Evolutionary conservation across 2,329 filamentous ascomycete genomes (phyloP).

Genomic region (Colletotrichum graminicola): DNA sequence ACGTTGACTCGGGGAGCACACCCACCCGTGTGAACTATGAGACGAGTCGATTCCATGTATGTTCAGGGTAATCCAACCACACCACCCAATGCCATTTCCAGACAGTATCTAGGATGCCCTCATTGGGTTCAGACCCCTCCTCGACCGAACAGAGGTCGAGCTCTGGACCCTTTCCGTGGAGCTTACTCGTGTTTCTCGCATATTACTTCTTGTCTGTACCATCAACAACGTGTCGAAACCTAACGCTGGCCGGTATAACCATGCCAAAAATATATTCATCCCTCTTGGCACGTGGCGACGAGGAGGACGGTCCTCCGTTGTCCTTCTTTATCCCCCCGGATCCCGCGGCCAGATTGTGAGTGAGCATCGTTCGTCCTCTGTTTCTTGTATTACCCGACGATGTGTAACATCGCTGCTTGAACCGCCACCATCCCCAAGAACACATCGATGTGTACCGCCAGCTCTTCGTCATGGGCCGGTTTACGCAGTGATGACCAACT

Average conservation of each 20-base stretch:
- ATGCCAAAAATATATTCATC: constrained; percentile 7
- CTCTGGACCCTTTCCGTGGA: neutral
- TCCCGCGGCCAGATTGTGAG: neutral
- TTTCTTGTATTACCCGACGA: neutral
- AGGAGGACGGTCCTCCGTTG: neutral
- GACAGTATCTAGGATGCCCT: neutral
- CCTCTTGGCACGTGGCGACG: neutral
- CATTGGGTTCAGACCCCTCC: neutral
- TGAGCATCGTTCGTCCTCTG: neutral
- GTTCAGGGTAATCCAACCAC: neutral
- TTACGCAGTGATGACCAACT: constrained; percentile 27
- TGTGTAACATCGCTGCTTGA: neutral
- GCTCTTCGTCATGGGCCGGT: constrained; percentile 23
- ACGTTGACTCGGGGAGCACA: constrained; percentile 29
- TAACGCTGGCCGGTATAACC: constrained; percentile 14
- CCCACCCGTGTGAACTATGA: constrained; percentile 24
- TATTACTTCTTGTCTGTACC: neutral
- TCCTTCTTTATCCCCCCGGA: neutral
- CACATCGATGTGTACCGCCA: constrained; percentile 1
- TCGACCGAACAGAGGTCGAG: neutral
- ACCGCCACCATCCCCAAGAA: neutral
- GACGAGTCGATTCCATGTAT: constrained; percentile 11
- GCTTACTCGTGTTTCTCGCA: constrained; percentile 1
- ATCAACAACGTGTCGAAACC: constrained; percentile 18
- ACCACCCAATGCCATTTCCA: neutral